Evolutionary conservation across 805 yeast species (phyloP).

Genomic region (Kuraishia piskuri): DNA sequence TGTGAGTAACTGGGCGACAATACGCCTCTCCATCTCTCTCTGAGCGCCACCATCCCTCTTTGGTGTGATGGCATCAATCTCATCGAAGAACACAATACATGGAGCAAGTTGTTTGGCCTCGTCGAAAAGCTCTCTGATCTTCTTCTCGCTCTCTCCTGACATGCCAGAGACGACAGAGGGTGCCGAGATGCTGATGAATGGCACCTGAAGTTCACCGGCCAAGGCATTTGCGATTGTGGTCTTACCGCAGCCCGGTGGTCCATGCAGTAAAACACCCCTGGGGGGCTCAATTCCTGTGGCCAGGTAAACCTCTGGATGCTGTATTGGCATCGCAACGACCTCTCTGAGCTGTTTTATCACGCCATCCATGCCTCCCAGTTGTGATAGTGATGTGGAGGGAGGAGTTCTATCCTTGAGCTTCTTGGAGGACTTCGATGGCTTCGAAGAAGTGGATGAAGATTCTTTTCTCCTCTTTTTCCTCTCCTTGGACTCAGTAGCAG

Average conservation of each 20-base stretch:
- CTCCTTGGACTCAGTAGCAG: conserved; percentile 6
- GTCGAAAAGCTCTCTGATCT: conserved; percentile 84
- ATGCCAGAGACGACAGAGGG: conserved; percentile 96
- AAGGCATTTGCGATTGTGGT: conserved; percentile 93
- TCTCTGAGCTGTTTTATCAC: conserved; percentile 86
- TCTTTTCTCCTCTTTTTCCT: conserved; percentile 36
- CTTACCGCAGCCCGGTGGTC: conserved; percentile 99
- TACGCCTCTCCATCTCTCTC: conserved; percentile 95
- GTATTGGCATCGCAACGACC: conserved; percentile 80
- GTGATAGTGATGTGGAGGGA: conserved; percentile 57
- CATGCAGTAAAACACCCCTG: conserved; percentile 86
- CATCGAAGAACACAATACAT: conserved; percentile 88
- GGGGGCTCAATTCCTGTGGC: conserved; percentile 94
- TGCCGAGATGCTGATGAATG: conserved; percentile 85
- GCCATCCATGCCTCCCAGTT: conserved; percentile 84
- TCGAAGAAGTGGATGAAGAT: conserved; percentile 35
- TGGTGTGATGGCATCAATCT: conserved; percentile 96
- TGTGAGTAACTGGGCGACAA: conserved; percentile 90
- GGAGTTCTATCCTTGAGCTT: conserved; percentile 54
- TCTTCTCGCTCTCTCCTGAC: conserved; percentile 98
- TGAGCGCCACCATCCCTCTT: conserved; percentile 97
- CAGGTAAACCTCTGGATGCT: conserved; percentile 85
- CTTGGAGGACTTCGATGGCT: conserved; percentile 18
- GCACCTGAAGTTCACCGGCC: conserved; percentile 91
- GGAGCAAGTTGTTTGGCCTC: conserved; percentile 91